phyloP scores from a whole-genome alignment of 176 grass and related monocot genomes.

The Juncus inflexus region DNA sequence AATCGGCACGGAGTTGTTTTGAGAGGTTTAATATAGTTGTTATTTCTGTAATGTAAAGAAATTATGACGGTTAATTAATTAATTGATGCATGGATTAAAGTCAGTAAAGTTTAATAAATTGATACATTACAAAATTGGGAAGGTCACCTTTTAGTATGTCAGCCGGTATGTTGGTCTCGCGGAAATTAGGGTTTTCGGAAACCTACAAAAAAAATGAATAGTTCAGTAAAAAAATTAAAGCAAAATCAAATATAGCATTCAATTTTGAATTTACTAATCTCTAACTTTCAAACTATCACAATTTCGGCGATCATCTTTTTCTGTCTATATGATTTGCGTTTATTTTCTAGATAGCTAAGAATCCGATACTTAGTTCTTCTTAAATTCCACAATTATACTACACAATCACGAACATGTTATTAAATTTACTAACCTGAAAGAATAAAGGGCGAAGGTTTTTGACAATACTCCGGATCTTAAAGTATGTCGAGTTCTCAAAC shows the following conservation, averaged over 20 bases:
- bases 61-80: conserved; percentile 2
- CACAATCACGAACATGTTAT: not conserved
- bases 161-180: conserved; percentile 18
- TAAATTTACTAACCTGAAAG: conserved; percentile 23
- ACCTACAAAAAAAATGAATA: conserved; percentile 28
- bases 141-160: conserved; percentile 42
- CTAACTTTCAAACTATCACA: too few species aligned
- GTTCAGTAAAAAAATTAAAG: not conserved
- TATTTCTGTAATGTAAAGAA: conserved; percentile 42
- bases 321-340: too few species aligned
- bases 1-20: conserved; percentile 39
- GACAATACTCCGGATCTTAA: conserved; percentile 33
- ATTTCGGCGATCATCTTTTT: too few species aligned
- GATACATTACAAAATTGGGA: not conserved
- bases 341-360: too few species aligned
- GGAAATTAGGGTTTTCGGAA: conserved; percentile 31
- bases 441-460: conserved; percentile 38
- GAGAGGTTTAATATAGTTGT: conserved; percentile 49
- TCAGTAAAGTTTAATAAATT: too few species aligned
- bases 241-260: too few species aligned
- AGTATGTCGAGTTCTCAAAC: conserved; percentile 35
- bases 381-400: not conserved
- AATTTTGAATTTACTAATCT: too few species aligned
- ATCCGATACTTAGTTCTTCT: not conserved
- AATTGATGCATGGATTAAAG: too few species aligned